Base-by-base conservation (phyloP, 1,284 basidiomycete species). In the Pascua sp. region DNA sequence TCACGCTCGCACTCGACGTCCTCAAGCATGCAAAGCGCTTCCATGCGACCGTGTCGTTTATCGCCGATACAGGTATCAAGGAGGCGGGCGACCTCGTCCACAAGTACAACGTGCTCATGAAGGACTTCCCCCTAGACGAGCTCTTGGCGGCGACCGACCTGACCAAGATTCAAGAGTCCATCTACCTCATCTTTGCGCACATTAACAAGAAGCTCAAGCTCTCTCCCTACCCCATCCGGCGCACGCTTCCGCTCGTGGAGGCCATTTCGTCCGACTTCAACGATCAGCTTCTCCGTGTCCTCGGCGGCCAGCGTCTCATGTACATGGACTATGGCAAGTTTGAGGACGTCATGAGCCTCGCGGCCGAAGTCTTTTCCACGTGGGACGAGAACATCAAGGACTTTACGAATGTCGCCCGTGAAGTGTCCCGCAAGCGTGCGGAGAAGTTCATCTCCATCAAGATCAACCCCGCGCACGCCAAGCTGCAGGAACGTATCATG, bases 341-440 rank as follows among this genome's bases (percentile, higher is more conserved):
- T 71, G 92, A 96, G 65, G 84, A 90, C 10, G 82, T 91, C 11
- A 84, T 97, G 56, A 80, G 81, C 1, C 85, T 88, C 57, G 87
- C 89, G 0, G 85, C 85, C 63, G 84, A 83, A 42, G 93, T 97
- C 54, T 98, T 98, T 80, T 83, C 85, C 9, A 89, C 88, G 1
- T 99, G 95, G 95, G 95, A 98, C 76, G 95, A 97, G 70, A 84
- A 88, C 53, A 90, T 97, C 80, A 98, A 98, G 78, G 95, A 97
- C 72, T 98, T 98, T 71, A 97, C 93, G 17, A 95, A 94, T 70
- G 91, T 97, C 47, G 95, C 95, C 3, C 84, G 96, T 63, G 96
- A 98, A 71, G 88, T 97, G 39, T 94, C 90, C 43, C 82, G 94
- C 59, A 94, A 94, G 78, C 85, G 95, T 10, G 82, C 82, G 45